Percentiles rank a stretch among this genome's conserved stretches.
Evolutionary conservation across 2,329 filamentous ascomycete species (phyloP).

Genomic region (Aciculosporium take): DNA sequence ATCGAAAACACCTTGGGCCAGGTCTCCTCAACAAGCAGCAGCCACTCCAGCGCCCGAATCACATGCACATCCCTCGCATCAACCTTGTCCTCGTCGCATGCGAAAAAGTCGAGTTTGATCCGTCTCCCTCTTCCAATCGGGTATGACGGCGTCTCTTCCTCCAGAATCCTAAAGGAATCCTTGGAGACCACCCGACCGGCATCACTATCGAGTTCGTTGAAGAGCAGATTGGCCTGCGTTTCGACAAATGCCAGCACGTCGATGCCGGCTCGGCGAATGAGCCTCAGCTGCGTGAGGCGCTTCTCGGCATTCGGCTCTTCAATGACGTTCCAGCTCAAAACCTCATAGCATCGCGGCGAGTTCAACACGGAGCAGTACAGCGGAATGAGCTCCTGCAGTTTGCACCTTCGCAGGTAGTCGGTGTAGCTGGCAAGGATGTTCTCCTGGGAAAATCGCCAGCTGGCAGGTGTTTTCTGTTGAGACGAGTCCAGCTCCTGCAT

Average conservation of each 20-base stretch:
- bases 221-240: conserved; percentile 44
- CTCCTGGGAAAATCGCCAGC: conserved; percentile 40
- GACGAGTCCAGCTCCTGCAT: conserved; percentile 9
- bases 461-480: conserved; percentile 7
- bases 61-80: conserved; percentile 53
- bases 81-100: conserved; percentile 39
- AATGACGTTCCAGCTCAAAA: conserved; percentile 63
- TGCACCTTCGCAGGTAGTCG: conserved; percentile 57
- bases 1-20: conserved; percentile 57
- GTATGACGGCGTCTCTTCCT: conserved; percentile 19
- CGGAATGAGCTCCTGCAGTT: conserved; percentile 66
- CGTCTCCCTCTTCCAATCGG: conserved; percentile 44
- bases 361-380: conserved; percentile 74
- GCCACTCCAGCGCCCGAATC: conserved; percentile 75
- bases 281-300: conserved; percentile 52
- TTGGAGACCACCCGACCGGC: conserved; percentile 23
- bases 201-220: conserved; percentile 29
- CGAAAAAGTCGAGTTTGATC: conserved; percentile 59
- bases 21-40: conserved; percentile 56
- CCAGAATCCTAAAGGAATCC: conserved; percentile 36
- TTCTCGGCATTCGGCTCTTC: conserved; percentile 52
- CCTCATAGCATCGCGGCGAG: conserved; percentile 48
- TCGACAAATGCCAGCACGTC: conserved; percentile 61
- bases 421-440: conserved; percentile 73
- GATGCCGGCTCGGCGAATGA: conserved; percentile 63